Evolutionary conservation across 2,329 filamentous ascomycete species (phyloP), one percentile per base, ranked within the genome.

Genomic region (Chaetoscypha palmicola): DNA sequence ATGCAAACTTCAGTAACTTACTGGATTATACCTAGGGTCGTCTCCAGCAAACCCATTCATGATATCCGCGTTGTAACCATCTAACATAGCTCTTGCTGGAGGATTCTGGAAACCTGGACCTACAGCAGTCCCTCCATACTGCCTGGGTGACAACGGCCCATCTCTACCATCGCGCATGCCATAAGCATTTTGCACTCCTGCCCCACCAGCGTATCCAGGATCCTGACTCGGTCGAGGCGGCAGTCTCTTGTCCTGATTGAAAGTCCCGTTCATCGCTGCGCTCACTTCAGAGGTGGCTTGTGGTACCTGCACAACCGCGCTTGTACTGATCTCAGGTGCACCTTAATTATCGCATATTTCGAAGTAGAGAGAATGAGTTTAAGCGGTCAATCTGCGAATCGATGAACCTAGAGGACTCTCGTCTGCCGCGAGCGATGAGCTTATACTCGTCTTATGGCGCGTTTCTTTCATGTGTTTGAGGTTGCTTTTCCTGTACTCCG

Each of bases 61-160:
- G 43, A 74, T 69, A 47, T 79, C 75, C 38, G 66, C 68, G 38
- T 71, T 70, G 61, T 83, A 84, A 33, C 75, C 76, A 43, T 82
- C 73, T 39, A 77, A 67, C 45, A 81, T 66, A 16, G 67, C 66
- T 55, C 72, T 76, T 40, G 66, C 66, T 34, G 64, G 69, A 30
- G 69, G 68, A 41, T 53, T 53, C 34, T 45, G 48, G 14, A 34
- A 12, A 9, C 22, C 31, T 17, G 30, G 44, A 31, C 19, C 41
- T 36, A 48, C 43, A 33, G 37, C 41, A 34, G 40, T 48, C 32
- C 35, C 16, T 3, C 48, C 43, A 34, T 43, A 45, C 10, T 28
- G 36, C 23, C 39, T 44, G 5, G 45, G 45, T 28, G 48, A 33
- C 28, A 38, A 22, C 37, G 46, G 48, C 28, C 34, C 20, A 22